These are phyloP conservation scores for Ceratocystis diversiconidia DNA, from an alignment of 2,329 filamentous ascomycete genomes.

Conservation along the genomic window DNA sequence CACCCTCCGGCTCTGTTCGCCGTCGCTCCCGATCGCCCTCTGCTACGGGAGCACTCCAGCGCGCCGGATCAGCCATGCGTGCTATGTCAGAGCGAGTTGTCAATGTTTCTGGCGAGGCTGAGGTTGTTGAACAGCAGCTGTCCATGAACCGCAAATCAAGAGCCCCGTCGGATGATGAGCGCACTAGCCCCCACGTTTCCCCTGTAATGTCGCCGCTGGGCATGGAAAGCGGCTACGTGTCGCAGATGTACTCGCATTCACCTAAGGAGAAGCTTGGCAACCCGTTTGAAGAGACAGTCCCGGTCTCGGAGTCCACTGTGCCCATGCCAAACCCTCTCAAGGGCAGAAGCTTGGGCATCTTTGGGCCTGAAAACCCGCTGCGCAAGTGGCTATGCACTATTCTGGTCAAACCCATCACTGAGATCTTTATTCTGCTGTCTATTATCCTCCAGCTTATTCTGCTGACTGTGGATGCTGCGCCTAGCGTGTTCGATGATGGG, in stretches of 20 bases:
- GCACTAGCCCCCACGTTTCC: constrained; percentile 26
- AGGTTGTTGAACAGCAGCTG: constrained; percentile 60
- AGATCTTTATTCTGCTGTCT: constrained; percentile 71
- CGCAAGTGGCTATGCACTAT: constrained; percentile 66
- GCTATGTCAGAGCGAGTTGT: constrained; percentile 95
- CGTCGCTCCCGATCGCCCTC: constrained; percentile 49
- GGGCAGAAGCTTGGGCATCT: constrained; percentile 74
- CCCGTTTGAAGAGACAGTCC: constrained; percentile 18
- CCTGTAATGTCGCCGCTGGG: constrained; percentile 23
- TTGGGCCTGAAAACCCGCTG: constrained; percentile 62
- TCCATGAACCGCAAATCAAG: constrained; percentile 46
- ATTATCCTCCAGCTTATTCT: constrained; percentile 81
- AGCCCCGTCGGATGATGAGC: constrained; percentile 39
- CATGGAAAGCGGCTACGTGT: constrained; percentile 38
- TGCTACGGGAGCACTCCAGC: constrained; percentile 47
- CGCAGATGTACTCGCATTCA: constrained; percentile 27
- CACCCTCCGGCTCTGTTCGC: constrained; percentile 32
- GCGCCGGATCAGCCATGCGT: constrained; percentile 62
- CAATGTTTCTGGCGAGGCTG: constrained; percentile 86
- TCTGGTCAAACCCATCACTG: constrained; percentile 71
- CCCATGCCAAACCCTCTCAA: constrained; percentile 55
- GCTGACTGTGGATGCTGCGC: constrained; percentile 69
- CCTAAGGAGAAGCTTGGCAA: constrained; percentile 15
- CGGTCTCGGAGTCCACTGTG: constrained; percentile 18
- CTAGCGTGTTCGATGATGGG: constrained; percentile 50